These are phyloP conservation scores for Toxoplasma gondii DNA, from an alignment of 169 alveolate genomes.

Conservation along the genomic window DNA sequence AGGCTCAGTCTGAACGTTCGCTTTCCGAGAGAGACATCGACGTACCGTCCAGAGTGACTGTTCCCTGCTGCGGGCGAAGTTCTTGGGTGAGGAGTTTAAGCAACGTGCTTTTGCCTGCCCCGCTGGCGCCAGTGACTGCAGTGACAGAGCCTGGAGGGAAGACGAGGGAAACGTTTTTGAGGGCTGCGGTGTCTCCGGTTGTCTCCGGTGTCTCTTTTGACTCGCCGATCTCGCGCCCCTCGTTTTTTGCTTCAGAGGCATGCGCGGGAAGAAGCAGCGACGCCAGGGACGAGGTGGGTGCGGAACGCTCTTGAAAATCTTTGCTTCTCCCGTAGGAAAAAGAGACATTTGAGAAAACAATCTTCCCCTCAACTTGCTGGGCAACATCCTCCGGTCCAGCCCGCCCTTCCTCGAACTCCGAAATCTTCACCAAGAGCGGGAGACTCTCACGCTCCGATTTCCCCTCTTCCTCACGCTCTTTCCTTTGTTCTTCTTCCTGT, in stretches of 20 bases:
- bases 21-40: too few species aligned
- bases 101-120: slow-evolving; percentile 48
- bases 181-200: not conserved
- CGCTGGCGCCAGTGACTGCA: slow-evolving; percentile 46
- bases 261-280: not conserved
- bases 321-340: slow-evolving; percentile 3
- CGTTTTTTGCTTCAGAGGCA: not conserved
- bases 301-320: not conserved
- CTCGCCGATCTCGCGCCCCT: not conserved
- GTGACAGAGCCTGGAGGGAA: not conserved
- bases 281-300: not conserved
- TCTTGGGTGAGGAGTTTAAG: slow-evolving; percentile 47
- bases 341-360: slow-evolving; percentile 37
- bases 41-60: slow-evolving; percentile 52
- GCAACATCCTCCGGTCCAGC: not conserved
- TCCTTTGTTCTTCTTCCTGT: not conserved
- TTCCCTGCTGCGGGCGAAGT: slow-evolving; percentile 24
- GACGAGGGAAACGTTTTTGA: not conserved
- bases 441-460: not conserved
- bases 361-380: slow-evolving; percentile 17
- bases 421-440: not conserved
- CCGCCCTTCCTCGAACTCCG: not conserved
- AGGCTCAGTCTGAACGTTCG: too few species aligned
- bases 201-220: not conserved
- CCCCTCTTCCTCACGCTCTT: not conserved